Conservation (phyloP, 1,284 basidiomycete genomes). For the Porphyrellus sp. region DNA sequence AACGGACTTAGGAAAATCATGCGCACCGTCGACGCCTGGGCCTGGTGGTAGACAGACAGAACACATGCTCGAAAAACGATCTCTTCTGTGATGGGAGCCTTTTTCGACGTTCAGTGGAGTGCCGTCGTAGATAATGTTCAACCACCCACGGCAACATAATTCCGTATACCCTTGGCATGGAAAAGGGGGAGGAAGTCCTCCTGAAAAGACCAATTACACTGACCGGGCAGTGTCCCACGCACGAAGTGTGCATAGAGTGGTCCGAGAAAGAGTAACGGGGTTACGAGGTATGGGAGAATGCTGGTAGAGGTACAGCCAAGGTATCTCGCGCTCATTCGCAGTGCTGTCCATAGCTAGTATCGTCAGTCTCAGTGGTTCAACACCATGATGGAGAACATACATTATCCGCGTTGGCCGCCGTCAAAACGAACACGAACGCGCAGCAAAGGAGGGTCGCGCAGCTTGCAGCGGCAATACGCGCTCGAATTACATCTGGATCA, state of each 20-base stretch:
- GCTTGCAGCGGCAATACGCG: constrained; percentile 58
- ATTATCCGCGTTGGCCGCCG: constrained; percentile 31
- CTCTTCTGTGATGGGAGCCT: constrained; percentile 93
- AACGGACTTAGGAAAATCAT: constrained; percentile 83
- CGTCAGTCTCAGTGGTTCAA: constrained; percentile 9
- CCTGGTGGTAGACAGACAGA: constrained; percentile 68
- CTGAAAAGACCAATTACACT: constrained; percentile 49
- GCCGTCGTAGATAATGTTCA: not conserved
- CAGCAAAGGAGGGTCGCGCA: constrained; percentile 56
- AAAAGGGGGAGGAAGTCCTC: constrained; percentile 42
- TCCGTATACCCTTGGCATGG: constrained; percentile 64
- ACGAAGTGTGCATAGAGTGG: constrained; percentile 72
- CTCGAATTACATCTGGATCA: constrained; percentile 70
- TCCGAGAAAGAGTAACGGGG: constrained; percentile 79
- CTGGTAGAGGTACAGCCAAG: constrained; percentile 25
- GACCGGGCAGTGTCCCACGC: constrained; percentile 57
- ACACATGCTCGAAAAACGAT: constrained; percentile 88
- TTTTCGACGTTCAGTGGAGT: not conserved
- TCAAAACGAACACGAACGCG: constrained; percentile 40
- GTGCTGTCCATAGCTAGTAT: constrained; percentile 15
- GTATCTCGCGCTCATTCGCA: constrained; percentile 17
- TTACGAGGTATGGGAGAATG: constrained; percentile 62
- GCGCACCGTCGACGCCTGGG: constrained; percentile 50
- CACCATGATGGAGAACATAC: constrained; percentile 28
- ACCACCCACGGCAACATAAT: constrained; percentile 70